Evolutionary conservation across 345 rosid genomes (phyloP).

Genomic region (Conringia planisiliqua): DNA sequence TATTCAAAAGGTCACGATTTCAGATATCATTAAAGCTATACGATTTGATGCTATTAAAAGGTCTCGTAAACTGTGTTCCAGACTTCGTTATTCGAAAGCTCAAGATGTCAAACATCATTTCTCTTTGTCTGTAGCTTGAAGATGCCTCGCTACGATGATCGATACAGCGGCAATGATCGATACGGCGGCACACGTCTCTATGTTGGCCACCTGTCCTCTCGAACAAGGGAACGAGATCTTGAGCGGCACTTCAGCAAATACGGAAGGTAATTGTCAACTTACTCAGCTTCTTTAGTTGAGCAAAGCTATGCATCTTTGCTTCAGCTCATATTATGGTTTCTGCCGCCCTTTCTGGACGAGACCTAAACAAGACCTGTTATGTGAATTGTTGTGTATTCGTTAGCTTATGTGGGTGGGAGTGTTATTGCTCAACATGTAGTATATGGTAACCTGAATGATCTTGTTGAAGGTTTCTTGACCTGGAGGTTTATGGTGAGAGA

Average conservation of each 20-base stretch:
- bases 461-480: constrained; percentile 93
- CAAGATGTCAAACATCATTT: neutral
- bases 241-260: constrained; percentile 53
- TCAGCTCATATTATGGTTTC: neutral
- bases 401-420: constrained; percentile 26
- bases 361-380: neutral
- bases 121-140: constrained; percentile 16
- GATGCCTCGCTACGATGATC: constrained; percentile 51
- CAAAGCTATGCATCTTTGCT: neutral
- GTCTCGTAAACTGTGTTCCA: neutral
- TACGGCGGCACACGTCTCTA: constrained; percentile 43
- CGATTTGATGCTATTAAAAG: neutral
- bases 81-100: neutral
- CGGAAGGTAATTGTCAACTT: constrained; percentile 41
- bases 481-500: constrained; percentile 85
- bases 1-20: neutral
- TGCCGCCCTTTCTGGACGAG: neutral
- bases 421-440: constrained; percentile 15
- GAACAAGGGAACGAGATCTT: constrained; percentile 50
- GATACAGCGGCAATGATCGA: constrained; percentile 26
- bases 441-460: constrained; percentile 75
- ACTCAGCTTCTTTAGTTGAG: neutral
- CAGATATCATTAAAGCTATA: neutral
- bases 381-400: neutral
- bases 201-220: constrained; percentile 48